Percentiles rank a stretch among this genome's conserved stretches.
Conservation (phyloP, 768 basidiomycete species). For the Piloderma croceum region DNA sequence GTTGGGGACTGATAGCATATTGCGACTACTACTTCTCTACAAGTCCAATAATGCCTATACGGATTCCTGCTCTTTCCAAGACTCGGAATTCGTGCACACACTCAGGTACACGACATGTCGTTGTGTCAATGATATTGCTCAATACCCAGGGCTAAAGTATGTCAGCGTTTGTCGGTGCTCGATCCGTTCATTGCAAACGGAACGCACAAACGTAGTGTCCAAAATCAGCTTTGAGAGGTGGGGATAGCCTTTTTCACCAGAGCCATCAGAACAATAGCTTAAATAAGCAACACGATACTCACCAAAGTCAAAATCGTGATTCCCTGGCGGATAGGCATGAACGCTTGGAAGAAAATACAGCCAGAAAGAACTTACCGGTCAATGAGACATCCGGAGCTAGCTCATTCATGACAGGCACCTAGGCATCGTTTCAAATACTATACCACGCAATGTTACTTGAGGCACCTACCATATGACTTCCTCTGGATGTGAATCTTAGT, state of each 20-base stretch:
- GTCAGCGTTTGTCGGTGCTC: neutral
- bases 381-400: conserved; percentile 76
- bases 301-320: conserved; percentile 93
- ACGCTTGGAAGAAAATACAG: neutral
- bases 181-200: neutral
- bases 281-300: conserved; percentile 6
- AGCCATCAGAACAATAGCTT: neutral
- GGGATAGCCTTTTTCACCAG: conserved; percentile 43
- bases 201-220: conserved; percentile 69
- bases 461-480: conserved; percentile 76
- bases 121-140: conserved; percentile 76
- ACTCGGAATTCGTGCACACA: conserved; percentile 56
- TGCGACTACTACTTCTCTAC: conserved; percentile 66
- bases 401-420: conserved; percentile 84
- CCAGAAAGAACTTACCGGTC: conserved; percentile 50
- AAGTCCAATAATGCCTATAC: conserved; percentile 78
- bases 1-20: no score
- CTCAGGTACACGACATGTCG: conserved; percentile 58
- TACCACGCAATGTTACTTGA: conserved; percentile 4
- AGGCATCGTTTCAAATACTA: conserved; percentile 1
- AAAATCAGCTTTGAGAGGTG: conserved; percentile 62
- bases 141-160: conserved; percentile 87
- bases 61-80: conserved; percentile 63
- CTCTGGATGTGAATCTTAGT: no score
- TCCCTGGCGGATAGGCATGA: conserved; percentile 54